Conservation (phyloP, 208 protist genomes). For the Herpetomonas tarakana region DNA sequence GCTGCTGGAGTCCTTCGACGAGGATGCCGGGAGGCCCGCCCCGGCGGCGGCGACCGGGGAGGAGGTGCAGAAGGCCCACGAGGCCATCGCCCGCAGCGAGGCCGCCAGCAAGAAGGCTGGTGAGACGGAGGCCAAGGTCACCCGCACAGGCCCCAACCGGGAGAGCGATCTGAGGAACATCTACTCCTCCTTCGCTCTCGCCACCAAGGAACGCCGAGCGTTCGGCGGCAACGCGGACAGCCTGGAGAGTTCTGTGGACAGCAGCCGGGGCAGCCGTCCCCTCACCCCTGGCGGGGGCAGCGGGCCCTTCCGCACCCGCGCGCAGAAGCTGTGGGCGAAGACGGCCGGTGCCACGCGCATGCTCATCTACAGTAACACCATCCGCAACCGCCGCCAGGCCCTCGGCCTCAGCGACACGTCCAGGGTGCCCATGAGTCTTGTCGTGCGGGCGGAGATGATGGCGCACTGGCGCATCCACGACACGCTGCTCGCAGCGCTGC, state of each 20-base stretch:
- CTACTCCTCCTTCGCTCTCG: no score
- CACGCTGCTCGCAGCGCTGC: conserved; percentile 50
- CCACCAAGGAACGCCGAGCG: no score
- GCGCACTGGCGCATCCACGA: conserved; percentile 68
- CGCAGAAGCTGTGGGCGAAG: conserved; percentile 34
- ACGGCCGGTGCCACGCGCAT: conserved; percentile 45
- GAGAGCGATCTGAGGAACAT: no score
- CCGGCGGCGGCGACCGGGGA: not conserved
- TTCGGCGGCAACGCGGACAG: no score
- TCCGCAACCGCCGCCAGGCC: conserved; percentile 40
- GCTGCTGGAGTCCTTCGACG: conserved; percentile 26
- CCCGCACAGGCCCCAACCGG: not conserved
- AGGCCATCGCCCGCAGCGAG: conserved; percentile 2
- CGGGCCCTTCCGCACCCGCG: conserved; percentile 1
- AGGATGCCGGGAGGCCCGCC: not conserved
- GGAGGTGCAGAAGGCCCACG: not conserved
- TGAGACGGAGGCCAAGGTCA: not conserved
- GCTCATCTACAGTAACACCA: conserved; percentile 44
- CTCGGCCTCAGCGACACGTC: conserved; percentile 54
- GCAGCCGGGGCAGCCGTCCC: no score
- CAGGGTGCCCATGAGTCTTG: conserved; percentile 36
- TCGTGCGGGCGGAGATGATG: conserved; percentile 67
- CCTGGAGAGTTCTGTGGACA: no score
- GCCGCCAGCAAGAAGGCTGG: not conserved
- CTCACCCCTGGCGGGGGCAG: no score